Percentiles rank a stretch among this genome's conserved stretches.
These are phyloP conservation scores for Thraustochytrium sp. DNA, from an alignment of 352 stramenopile species.

Conservation along the genomic window DNA sequence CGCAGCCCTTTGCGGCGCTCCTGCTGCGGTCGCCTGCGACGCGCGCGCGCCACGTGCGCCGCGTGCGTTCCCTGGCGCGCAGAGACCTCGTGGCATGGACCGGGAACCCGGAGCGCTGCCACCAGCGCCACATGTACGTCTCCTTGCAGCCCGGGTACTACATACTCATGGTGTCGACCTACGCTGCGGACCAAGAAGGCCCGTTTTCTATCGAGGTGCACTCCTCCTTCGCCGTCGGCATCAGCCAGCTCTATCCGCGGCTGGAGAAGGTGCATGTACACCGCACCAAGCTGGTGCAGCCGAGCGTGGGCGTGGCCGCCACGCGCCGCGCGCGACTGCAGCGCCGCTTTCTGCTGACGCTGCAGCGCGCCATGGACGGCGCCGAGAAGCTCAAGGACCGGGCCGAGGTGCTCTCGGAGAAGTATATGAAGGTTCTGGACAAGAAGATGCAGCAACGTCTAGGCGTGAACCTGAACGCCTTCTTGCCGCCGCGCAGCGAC, in stretches of 20 bases:
- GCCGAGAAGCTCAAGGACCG: constrained; percentile 47
- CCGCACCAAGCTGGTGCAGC: neutral
- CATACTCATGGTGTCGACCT: constrained; percentile 73
- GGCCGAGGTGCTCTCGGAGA: neutral
- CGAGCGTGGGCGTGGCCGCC: neutral
- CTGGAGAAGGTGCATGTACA: constrained; percentile 58
- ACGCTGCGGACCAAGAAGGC: constrained; percentile 78
- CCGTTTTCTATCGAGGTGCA: constrained; percentile 74
- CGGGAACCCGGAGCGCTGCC: constrained; percentile 62
- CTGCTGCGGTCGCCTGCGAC: neutral
- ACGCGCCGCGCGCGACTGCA: neutral
- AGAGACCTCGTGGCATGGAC: constrained; percentile 64
- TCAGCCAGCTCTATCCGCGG: constrained; percentile 70
- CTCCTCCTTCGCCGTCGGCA: constrained; percentile 69
- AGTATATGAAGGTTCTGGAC: constrained; percentile 44
- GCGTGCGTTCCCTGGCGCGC: neutral
- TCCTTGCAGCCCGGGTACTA: constrained; percentile 65
- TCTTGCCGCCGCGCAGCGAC: neutral
- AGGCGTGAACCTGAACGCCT: neutral
- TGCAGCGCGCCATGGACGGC: neutral
- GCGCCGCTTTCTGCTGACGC: neutral
- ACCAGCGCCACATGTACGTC: constrained; percentile 70
- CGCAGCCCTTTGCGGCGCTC: neutral
- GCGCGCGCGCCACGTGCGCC: neutral
- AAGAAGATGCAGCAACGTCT: neutral